A percentile compares a stretch with the other conserved stretches of the same genome.
Evolutionary conservation across 192 early-diverging fungal genomes (phyloP).

Genomic region (Backusella tuberculispora): DNA sequence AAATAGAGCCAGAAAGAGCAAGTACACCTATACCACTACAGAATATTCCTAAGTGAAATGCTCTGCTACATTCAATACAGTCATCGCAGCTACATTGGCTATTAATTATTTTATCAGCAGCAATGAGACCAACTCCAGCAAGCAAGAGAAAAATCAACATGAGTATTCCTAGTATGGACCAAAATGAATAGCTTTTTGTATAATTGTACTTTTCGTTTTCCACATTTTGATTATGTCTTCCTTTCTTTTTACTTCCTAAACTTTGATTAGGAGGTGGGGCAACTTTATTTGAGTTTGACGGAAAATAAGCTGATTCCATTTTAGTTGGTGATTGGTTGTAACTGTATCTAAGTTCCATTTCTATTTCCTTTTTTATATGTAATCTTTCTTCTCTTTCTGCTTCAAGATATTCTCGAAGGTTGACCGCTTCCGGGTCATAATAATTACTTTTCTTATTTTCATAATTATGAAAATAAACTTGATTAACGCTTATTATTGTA

Average conservation of each 20-base stretch:
- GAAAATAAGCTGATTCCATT: neutral
- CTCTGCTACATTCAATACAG: neutral
- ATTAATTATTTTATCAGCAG: neutral
- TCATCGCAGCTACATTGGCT: neutral
- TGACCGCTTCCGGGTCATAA: neutral
- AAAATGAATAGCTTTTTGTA: neutral
- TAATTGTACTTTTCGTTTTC: neutral
- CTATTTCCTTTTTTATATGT: neutral
- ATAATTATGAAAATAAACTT: neutral
- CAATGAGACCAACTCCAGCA: neutral
- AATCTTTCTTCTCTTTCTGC: neutral
- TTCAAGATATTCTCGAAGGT: constrained; percentile 3
- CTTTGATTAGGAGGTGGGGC: neutral
- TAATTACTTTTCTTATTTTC: neutral
- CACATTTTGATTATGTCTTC: neutral
- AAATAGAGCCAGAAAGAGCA: neutral
- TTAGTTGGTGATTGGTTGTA: neutral
- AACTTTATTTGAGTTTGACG: neutral
- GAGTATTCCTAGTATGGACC: neutral
- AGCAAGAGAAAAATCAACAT: neutral
- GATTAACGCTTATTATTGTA: neutral
- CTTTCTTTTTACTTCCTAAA: neutral
- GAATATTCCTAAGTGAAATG: neutral
- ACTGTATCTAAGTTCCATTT: constrained; percentile 9
- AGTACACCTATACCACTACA: neutral